Percentiles rank a stretch among this genome's conserved stretches.
These are phyloP conservation scores for Fusarium marasasianum DNA, from an alignment of 2,329 filamentous ascomycete species.

Conservation along the genomic window DNA sequence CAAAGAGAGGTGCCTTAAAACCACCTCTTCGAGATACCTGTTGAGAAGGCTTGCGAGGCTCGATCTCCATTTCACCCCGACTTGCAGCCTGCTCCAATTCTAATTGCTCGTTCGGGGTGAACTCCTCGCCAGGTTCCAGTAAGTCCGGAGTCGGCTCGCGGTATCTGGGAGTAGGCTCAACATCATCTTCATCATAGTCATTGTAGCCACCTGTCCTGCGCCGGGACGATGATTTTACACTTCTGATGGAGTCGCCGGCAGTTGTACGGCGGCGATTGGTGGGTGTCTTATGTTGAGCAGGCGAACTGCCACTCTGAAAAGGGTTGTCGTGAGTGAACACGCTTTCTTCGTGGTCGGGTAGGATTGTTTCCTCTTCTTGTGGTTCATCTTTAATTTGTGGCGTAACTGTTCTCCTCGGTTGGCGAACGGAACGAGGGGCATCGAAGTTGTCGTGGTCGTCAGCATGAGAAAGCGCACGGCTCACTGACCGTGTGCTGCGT, in stretches of 20 bases:
- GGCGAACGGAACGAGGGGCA: conserved; percentile 56
- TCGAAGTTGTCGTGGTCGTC: conserved; percentile 57
- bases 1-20: conserved; percentile 72
- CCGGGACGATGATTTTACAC: conserved; percentile 54
- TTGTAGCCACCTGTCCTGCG: conserved; percentile 53
- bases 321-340: conserved; percentile 92
- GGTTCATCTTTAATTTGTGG: conserved; percentile 66
- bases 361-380: conserved; percentile 47
- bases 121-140: conserved; percentile 85
- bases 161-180: conserved; percentile 41
- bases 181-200: conserved; percentile 47
- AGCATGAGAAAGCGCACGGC: conserved; percentile 62
- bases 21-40: conserved; percentile 53
- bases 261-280: conserved; percentile 61
- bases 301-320: conserved; percentile 85
- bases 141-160: conserved; percentile 48
- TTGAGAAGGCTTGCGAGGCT: conserved; percentile 54
- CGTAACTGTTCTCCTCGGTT: conserved; percentile 60
- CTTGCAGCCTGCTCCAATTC: conserved; percentile 76
- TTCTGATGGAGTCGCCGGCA: conserved; percentile 54
- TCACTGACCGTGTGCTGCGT: conserved; percentile 63
- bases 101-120: conserved; percentile 89
- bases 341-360: conserved; percentile 58
- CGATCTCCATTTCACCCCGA: conserved; percentile 58
- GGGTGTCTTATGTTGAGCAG: conserved; percentile 61